Conservation (phyloP, 176 grass and related monocot species). For the Phyllostachys edulis region DNA sequence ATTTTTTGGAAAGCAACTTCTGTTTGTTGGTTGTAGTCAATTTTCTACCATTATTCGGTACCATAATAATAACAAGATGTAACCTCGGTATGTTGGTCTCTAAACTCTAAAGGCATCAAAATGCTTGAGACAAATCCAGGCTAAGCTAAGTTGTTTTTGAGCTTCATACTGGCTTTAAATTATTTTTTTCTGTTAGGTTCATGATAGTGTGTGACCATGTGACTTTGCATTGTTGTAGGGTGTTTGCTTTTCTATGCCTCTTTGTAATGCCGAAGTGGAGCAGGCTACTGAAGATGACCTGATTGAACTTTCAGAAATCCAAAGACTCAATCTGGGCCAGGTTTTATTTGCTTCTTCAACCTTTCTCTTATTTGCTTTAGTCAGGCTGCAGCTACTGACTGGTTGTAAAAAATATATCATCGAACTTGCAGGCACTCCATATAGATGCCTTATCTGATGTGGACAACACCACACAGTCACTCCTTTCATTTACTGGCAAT, state of each 20-base stretch:
- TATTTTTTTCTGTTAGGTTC: background rate
- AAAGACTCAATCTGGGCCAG: constrained; percentile 80
- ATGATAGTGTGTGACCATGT: constrained; percentile 33
- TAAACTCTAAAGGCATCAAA: background rate
- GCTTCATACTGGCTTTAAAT: background rate
- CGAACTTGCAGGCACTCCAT: constrained; percentile 57
- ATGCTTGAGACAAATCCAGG: background rate
- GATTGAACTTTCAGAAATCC: constrained; percentile 80
- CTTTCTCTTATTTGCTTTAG: background rate
- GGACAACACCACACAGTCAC: constrained; percentile 75
- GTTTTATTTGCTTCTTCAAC: constrained; percentile 37
- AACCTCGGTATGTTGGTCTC: background rate
- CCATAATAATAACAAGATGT: background rate
- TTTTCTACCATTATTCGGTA: background rate
- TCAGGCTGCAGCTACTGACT: background rate
- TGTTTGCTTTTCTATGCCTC: constrained; percentile 81
- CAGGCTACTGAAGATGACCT: constrained; percentile 80
- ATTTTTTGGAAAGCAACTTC: background rate
- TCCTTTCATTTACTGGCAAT: constrained; percentile 72
- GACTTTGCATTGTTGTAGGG: constrained; percentile 41
- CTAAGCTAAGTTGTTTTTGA: background rate
- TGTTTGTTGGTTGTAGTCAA: constrained; percentile 17
- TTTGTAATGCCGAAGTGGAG: constrained; percentile 70
- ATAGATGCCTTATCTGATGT: constrained; percentile 68
- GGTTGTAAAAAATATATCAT: background rate